Percentiles rank a stretch among this genome's conserved stretches.
Conservation (phyloP, 805 yeast genomes). For the Hanseniaspora valbyensis region DNA sequence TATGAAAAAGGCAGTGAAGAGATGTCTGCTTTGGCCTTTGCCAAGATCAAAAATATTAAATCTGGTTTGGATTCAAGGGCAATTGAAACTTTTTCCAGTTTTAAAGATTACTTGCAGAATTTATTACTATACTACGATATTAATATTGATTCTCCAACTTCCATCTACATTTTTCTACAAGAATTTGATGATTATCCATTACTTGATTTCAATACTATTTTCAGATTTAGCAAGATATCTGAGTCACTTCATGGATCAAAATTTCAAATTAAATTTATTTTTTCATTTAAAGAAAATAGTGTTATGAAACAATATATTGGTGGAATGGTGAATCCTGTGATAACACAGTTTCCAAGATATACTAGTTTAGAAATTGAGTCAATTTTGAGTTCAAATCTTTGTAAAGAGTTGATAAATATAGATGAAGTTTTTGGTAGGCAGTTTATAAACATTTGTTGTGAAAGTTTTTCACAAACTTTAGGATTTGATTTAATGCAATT, state of each 20-base stretch:
- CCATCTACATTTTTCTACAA: conserved; percentile 9
- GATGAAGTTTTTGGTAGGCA: neutral
- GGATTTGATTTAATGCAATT: conserved; percentile 1
- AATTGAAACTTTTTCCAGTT: conserved; percentile 7
- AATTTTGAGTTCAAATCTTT: neutral
- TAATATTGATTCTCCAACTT: neutral
- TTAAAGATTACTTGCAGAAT: conserved; percentile 9
- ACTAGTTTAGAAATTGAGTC: conserved; percentile 8
- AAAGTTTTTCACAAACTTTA: conserved; percentile 8
- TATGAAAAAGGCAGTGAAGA: neutral
- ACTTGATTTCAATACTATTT: conserved; percentile 6
- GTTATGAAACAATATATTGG: conserved; percentile 10
- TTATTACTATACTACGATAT: conserved; percentile 3
- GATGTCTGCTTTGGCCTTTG: neutral
- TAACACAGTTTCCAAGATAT: conserved; percentile 9
- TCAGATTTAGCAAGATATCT: conserved; percentile 2
- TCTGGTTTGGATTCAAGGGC: conserved; percentile 14
- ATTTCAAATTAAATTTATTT: conserved; percentile 10
- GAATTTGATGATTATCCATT: conserved; percentile 10
- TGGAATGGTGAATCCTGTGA: neutral
- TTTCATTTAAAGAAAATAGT: conserved; percentile 4
- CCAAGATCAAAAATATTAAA: neutral
- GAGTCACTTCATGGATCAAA: conserved; percentile 11
- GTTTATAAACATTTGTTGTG: conserved; percentile 4
- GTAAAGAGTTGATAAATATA: conserved; percentile 1